These are phyloP conservation scores for Neofusicoccum sp. DNA, from an alignment of 2,329 filamentous ascomycete species.

Conservation along the genomic window DNA sequence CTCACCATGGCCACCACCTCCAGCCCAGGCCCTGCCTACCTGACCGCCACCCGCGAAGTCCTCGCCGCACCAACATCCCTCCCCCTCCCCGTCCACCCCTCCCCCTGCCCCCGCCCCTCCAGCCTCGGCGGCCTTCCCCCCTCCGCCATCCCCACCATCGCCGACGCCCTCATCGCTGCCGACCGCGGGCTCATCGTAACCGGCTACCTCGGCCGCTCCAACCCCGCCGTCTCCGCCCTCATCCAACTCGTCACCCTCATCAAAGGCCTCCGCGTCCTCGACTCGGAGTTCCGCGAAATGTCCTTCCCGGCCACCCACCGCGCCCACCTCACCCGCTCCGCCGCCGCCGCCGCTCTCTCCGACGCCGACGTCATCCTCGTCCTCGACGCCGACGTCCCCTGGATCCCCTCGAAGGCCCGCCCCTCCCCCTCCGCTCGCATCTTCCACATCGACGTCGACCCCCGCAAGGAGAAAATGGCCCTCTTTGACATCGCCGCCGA, in stretches of 20 bases:
- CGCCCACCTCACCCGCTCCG: slow-evolving; percentile 21
- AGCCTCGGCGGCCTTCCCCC: neutral
- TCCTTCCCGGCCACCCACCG: slow-evolving; percentile 26
- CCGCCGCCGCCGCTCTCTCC: slow-evolving; percentile 21
- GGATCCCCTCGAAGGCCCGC: slow-evolving; percentile 38
- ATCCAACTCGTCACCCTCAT: slow-evolving; percentile 24
- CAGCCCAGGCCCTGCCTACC: slow-evolving; percentile 26
- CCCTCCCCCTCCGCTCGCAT: slow-evolving; percentile 41
- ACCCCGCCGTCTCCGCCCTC: slow-evolving; percentile 9
- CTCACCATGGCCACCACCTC: slow-evolving; percentile 29
- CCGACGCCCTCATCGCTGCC: slow-evolving; percentile 20
- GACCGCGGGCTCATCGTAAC: slow-evolving; percentile 25
- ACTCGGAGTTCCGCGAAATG: slow-evolving; percentile 24
- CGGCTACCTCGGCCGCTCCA: slow-evolving; percentile 24
- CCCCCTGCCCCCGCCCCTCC: slow-evolving; percentile 17
- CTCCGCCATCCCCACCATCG: slow-evolving; percentile 19
- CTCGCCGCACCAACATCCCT: slow-evolving; percentile 14
- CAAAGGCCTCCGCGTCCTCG: slow-evolving; percentile 22
- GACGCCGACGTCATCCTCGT: slow-evolving; percentile 24
- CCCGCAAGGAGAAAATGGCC: slow-evolving; percentile 69
- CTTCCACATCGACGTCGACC: slow-evolving; percentile 65
- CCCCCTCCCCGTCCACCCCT: slow-evolving; percentile 3
- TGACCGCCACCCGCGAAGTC: slow-evolving; percentile 23
- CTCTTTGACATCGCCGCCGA: slow-evolving; percentile 57
- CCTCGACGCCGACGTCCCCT: slow-evolving; percentile 27